phyloP scores from a whole-genome alignment of 441 rosid species.

The Jatropha multifida region DNA sequence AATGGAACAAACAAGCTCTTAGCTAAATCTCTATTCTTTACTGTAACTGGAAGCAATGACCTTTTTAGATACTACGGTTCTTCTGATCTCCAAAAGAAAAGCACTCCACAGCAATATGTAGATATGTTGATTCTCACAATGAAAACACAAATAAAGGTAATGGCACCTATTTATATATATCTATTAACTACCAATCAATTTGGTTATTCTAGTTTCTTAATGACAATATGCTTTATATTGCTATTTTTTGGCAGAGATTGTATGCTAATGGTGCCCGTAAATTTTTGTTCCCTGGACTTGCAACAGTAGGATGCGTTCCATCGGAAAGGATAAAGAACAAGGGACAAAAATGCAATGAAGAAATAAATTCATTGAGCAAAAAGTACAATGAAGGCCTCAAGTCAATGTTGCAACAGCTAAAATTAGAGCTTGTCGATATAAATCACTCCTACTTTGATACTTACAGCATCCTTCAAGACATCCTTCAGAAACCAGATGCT shows the following conservation, averaged over 20 bases:
- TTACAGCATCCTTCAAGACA: constrained; percentile 34
- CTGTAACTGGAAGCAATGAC: constrained; percentile 72
- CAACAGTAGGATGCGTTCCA: constrained; percentile 61
- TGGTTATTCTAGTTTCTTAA: not conserved
- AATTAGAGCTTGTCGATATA: constrained; percentile 41
- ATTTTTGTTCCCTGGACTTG: constrained; percentile 49
- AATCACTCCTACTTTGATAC: constrained; percentile 56
- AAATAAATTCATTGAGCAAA: constrained; percentile 36
- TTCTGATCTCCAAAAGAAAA: constrained; percentile 31
- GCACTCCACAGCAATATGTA: constrained; percentile 48
- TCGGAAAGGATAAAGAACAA: constrained; percentile 40
- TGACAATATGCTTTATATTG: not conserved
- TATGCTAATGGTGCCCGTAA: constrained; percentile 54
- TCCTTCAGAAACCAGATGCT: constrained; percentile 47
- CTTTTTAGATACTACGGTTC: constrained; percentile 48
- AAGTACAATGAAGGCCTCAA: constrained; percentile 44
- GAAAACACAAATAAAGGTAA: constrained; percentile 58
- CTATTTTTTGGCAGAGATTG: constrained; percentile 42
- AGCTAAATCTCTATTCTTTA: constrained; percentile 47
- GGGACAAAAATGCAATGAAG: constrained; percentile 47
- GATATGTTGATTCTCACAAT: constrained; percentile 44
- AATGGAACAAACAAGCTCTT: constrained; percentile 36
- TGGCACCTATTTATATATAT: not conserved
- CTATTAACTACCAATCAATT: not conserved
- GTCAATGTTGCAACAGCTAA: constrained; percentile 42